Evolutionary conservation across 192 early-diverging fungal genomes (phyloP).

Genomic region (Coemansia sp.): DNA sequence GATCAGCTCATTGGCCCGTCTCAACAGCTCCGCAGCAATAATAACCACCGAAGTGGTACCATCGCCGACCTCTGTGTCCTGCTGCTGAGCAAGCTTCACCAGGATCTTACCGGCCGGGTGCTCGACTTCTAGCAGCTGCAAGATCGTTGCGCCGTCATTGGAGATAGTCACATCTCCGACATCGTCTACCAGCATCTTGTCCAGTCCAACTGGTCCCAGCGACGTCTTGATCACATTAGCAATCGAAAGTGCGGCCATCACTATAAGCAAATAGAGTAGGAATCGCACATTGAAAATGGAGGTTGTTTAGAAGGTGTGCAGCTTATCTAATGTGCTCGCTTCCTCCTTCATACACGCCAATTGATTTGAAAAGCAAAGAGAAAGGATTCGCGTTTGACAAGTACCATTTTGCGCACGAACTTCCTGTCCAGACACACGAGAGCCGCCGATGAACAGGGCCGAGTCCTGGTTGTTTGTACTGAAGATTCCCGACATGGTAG

Average conservation of each 20-base stretch:
- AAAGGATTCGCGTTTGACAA: constrained; percentile 4
- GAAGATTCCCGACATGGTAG: constrained; percentile 52
- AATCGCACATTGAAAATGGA: background rate
- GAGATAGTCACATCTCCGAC: constrained; percentile 99
- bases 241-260: constrained; percentile 92
- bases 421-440: constrained; percentile 87
- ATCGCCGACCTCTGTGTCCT: constrained; percentile 99
- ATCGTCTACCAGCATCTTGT: constrained; percentile 99
- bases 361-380: background rate
- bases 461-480: constrained; percentile 55
- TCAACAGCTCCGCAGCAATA: constrained; percentile 95
- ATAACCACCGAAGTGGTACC: constrained; percentile 99
- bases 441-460: constrained; percentile 82
- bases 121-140: constrained; percentile 96
- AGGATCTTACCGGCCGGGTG: constrained; percentile 96
- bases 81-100: constrained; percentile 98
- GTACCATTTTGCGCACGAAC: constrained; percentile 95
- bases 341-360: background rate
- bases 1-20: constrained; percentile 94
- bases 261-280: constrained; percentile 57
- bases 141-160: constrained; percentile 99
- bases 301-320: background rate
- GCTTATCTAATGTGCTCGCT: no score
- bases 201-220: constrained; percentile 96
- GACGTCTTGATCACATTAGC: constrained; percentile 99